These are phyloP conservation scores for Ustilago xerochloae DNA, from an alignment of 1,284 basidiomycete species.

Conservation along the genomic window DNA sequence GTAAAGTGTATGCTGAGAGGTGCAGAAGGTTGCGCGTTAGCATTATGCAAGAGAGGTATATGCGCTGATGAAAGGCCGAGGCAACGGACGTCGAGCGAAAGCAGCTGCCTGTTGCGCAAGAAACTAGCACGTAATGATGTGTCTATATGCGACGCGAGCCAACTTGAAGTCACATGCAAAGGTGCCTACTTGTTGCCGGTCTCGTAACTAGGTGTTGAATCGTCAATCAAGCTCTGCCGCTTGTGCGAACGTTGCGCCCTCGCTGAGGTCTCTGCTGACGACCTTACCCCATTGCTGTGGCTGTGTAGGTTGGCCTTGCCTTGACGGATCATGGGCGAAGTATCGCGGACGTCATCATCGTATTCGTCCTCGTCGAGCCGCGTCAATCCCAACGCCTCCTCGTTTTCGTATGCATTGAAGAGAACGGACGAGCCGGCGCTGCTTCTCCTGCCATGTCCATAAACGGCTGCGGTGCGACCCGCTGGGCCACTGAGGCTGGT, in stretches of 20 bases:
- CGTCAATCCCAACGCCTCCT: constrained; percentile 57
- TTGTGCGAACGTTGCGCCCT: constrained; percentile 32
- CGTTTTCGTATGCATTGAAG: constrained; percentile 60
- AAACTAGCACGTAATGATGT: too few relatives aligned
- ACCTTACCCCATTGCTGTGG: constrained; percentile 5
- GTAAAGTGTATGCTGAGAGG: constrained; percentile 1
- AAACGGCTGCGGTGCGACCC: constrained; percentile 32
- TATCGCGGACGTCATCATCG: constrained; percentile 36
- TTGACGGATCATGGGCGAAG: constrained; percentile 44
- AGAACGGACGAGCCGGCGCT: constrained; percentile 51
- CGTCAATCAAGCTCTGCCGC: constrained; percentile 48
- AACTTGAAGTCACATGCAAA: background rate
- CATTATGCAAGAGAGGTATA: constrained; percentile 4
- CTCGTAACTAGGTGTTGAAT: constrained; percentile 23
- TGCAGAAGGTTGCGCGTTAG: background rate
- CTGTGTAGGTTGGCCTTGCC: constrained; percentile 29
- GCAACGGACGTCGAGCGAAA: background rate
- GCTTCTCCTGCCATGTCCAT: constrained; percentile 36
- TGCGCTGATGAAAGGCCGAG: background rate
- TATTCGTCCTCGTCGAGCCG: constrained; percentile 57
- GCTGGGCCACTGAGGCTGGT: constrained; percentile 24
- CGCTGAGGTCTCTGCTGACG: constrained; percentile 20
- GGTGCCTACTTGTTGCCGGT: constrained; percentile 13
- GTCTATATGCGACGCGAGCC: constrained; percentile 3
- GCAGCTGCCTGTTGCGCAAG: background rate